Percentiles rank a stretch among this genome's conserved stretches.
These are phyloP conservation scores for Hypocreales sp. DNA, from an alignment of 2,329 filamentous ascomycete genomes.

Conservation along the genomic window DNA sequence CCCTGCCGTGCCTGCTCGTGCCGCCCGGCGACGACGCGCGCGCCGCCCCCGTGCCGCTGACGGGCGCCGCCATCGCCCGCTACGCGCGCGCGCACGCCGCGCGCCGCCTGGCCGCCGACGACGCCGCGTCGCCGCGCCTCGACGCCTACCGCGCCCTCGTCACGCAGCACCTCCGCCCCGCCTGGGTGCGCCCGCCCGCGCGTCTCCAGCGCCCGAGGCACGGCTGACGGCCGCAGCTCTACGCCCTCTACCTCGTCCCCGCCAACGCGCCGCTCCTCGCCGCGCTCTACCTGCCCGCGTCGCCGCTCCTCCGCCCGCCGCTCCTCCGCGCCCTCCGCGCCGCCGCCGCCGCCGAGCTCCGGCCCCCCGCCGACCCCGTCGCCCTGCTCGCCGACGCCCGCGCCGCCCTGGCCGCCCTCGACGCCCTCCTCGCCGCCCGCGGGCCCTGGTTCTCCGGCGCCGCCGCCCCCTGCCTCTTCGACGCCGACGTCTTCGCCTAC, in stretches of 20 bases:
- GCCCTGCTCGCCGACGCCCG: conserved; percentile 26
- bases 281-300: conserved; percentile 57
- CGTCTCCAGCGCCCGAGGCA: too few species aligned
- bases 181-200: conserved; percentile 77
- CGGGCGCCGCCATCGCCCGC: conserved; percentile 44
- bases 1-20: conserved; percentile 84
- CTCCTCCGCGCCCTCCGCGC: conserved; percentile 51
- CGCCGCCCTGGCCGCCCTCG: conserved; percentile 30
- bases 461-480: conserved; percentile 54
- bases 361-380: conserved; percentile 13
- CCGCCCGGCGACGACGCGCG: conserved; percentile 31
- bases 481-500: conserved; percentile 83
- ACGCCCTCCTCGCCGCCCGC: conserved; percentile 20
- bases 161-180: conserved; percentile 62
- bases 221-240: too few species aligned
- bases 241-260: conserved; percentile 63
- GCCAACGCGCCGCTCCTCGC: conserved; percentile 53
- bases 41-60: conserved; percentile 30
- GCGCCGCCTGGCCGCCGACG: conserved; percentile 28
- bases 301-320: conserved; percentile 40
- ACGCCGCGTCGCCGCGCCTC: conserved; percentile 38
- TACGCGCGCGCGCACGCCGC: conserved; percentile 40
- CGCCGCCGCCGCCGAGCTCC: conserved; percentile 61
- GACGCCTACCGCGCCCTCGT: conserved; percentile 69
- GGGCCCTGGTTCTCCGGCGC: conserved; percentile 36